Evolutionary conservation across 2,329 filamentous ascomycete species (phyloP).

Genomic region (Teratosphaeria viscida): DNA sequence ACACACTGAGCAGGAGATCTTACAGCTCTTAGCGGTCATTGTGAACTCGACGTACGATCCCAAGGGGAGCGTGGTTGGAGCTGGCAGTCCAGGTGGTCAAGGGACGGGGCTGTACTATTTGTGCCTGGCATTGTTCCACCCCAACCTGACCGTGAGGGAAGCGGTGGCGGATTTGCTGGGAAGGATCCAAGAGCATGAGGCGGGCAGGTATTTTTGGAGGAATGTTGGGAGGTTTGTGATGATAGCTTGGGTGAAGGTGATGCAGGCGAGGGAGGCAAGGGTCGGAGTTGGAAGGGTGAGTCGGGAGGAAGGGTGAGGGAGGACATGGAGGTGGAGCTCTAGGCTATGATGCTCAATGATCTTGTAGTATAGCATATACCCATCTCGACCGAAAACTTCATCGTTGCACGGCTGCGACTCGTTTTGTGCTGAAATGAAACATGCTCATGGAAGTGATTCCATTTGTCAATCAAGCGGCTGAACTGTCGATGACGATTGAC

Average conservation of each 20-base stretch:
- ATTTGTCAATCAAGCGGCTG: too few species aligned
- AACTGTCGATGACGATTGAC: too few species aligned
- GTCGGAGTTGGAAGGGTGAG: neutral
- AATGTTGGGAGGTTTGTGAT: constrained; percentile 80
- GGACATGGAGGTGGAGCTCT: neutral
- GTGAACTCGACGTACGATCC: constrained; percentile 20
- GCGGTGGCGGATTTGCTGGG: constrained; percentile 72
- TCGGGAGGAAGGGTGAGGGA: neutral
- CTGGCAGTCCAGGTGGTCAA: constrained; percentile 8
- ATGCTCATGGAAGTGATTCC: too few species aligned
- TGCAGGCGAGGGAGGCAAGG: constrained; percentile 25
- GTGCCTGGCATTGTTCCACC: constrained; percentile 84
- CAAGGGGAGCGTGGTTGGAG: neutral
- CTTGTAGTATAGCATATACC: neutral
- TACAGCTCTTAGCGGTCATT: constrained; percentile 35
- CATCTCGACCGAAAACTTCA: neutral
- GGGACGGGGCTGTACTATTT: constrained; percentile 70
- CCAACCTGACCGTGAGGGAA: constrained; percentile 65
- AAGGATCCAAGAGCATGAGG: constrained; percentile 74
- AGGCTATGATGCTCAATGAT: neutral
- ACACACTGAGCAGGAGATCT: constrained; percentile 65
- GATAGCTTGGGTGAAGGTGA: constrained; percentile 70
- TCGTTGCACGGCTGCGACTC: too few species aligned
- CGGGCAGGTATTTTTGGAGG: constrained; percentile 87
- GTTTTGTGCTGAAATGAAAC: too few species aligned